Base-by-base conservation (phyloP, 2,329 filamentous ascomycete genomes). In the Cytospora paraplurivora region DNA sequence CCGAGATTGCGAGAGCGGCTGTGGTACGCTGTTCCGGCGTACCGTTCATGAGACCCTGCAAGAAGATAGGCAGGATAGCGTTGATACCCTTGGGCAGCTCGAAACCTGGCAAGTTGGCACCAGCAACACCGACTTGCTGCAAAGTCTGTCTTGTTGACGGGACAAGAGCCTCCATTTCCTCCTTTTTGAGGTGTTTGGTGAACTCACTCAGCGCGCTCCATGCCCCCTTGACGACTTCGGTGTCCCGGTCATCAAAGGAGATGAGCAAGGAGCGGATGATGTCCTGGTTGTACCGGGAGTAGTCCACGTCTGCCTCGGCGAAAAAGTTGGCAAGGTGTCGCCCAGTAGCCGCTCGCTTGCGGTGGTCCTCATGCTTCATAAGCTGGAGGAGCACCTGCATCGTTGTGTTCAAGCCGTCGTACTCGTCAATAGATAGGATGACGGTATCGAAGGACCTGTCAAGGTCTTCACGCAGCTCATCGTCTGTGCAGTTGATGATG, bases 41-140 rank as follows among this genome's bases (percentile, higher is more conserved):
- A 63, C 95, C 96, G 72, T 99, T 98, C 89, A 99, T 96, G 69
- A 99, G 83, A 77, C 95, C 95, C 74, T 99, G 96, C 73, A 98
- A 77, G 85, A 99, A 98, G 69, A 99, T 98, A 2, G 96, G 95
- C 66, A 99, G 79, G 68, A 99, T 89, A 67, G 95, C 93, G 72
- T 93, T 96, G 82, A 99, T 97, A 67, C 96, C 96, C 85, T 98
- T 99, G 1, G 94, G 95, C 62, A 98, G 80, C 70, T 87, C 84
- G 79, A 99, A 99, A 41, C 95, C 96, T 47, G 93, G 87, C 54
- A 99, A 82, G 71, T 93, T 89, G 49, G 88, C 85, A 34, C 95
- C 95, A 50, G 93, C 81, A 52, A 97, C 91, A 70, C 96, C 95
- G 54, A 98, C 91, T 71, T 94, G 92, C 68, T 91, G 88, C 61